Conservation (phyloP, 139 green algal genomes). For the Coelastrella sp. region DNA sequence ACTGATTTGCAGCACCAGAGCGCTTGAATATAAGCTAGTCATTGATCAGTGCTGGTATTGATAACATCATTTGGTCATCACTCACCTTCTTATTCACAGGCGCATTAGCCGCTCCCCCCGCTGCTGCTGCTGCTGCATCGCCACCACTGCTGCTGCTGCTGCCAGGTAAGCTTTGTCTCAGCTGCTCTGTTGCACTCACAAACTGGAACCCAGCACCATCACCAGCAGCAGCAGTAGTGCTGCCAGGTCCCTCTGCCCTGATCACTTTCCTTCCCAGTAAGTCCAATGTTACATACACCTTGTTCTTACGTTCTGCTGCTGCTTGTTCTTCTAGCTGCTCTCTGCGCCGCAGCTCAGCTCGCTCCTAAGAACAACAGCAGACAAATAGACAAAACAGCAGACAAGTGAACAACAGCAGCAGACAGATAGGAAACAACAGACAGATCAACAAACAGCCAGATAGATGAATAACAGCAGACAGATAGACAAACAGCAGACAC, state of each 20-base stretch:
- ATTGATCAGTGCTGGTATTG: too few relatives aligned
- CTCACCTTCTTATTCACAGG: background rate
- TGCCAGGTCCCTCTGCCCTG: background rate
- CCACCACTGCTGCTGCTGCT: background rate
- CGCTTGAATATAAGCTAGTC: too few relatives aligned
- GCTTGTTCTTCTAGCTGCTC: constrained; percentile 63
- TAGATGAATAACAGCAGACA: too few relatives aligned
- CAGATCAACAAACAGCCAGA: too few relatives aligned
- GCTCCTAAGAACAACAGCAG: constrained; percentile 63
- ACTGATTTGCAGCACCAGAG: too few relatives aligned
- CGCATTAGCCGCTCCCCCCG: background rate
- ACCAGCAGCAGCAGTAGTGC: background rate
- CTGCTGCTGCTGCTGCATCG: constrained; percentile 4
- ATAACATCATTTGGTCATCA: too few relatives aligned
- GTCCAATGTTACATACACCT: constrained; percentile 85
- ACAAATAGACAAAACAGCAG: background rate
- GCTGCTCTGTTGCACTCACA: constrained; percentile 15
- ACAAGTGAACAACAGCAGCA: background rate
- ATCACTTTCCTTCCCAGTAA: constrained; percentile 83
- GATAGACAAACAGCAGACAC: too few relatives aligned
- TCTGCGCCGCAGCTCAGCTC: constrained; percentile 66
- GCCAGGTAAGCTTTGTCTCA: background rate
- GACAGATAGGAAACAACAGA: too few relatives aligned
- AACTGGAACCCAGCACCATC: background rate
- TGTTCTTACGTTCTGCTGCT: constrained; percentile 70